Evolutionary conservation across 495 filamentous ascomycete species (phyloP), one percentile per base, ranked within the genome.

Genomic region (Aspergillus steynii): DNA sequence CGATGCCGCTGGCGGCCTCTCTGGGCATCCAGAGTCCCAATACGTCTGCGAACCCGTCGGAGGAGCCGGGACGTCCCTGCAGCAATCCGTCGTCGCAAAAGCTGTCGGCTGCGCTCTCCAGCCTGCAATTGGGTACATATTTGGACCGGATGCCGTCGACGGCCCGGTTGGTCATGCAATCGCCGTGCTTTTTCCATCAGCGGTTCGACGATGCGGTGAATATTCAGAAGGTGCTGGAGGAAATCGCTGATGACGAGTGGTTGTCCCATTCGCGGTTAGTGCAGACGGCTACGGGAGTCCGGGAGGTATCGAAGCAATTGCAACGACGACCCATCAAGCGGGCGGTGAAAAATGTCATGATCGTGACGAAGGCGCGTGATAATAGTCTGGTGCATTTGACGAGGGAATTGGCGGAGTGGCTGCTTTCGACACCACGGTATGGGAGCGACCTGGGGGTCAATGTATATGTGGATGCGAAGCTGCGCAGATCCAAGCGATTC

Each of bases 131-230:
- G 28, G 71, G 73, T 49, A 62, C 65, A 9, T 75, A 74, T 57
- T 51, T 73, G 14, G 77, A 80, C 34, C 78, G 77, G 59, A 83
- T 85, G 0, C 84, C 87, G 8, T 81, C 84, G 29, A 86, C 88
- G 2, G 83, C 88, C 31, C 80, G 81, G 34, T 84, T 90, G 61
- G 69, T 84, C 26, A 77, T 97, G 28, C 88, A 94, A 68, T 96
- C 91, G 45, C 95, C 95, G 0, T 98, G 96, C 75, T 98, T 94
- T 76, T 98, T 97, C 82, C 95, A 99, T 74, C 89, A 93, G 74
- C 85, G 92, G 47, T 98, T 99, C 70, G 95, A 97, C 60, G 91
- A 96, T 71, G 93, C 93, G 7, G 91, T 99, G 62, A 93, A 99
- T 73, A 89, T 97, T 49, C 90, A 96, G 58, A 96, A 89, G 71